Base-by-base conservation (phyloP, 768 basidiomycete genomes). In the Mycena leptocephala region DNA sequence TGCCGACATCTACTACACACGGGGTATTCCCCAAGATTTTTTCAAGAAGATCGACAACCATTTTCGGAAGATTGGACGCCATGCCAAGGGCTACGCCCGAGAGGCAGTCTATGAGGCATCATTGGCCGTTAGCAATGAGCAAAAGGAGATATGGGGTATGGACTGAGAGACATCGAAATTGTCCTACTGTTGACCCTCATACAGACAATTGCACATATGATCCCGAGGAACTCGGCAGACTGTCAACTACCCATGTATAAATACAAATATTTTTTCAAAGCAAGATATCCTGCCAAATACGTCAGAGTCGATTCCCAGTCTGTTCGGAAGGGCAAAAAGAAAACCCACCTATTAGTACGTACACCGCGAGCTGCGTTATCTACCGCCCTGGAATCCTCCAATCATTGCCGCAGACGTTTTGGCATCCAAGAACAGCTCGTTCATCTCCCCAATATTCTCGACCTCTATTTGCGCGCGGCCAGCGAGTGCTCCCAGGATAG, bases 371-470 rank as follows among this genome's bases (percentile, higher is more conserved):
- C n/a, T 33, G 3, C 33, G n/a, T 65, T 75, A 78, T 41, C 77
- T 77, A n/a, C 81, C 84, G 7, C 83, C 82, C 74, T 80, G 80
- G 74, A 84, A 85, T 6, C 85, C 86, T 30, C 85, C 88, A 77
- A 93, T 92, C 75, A 90, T 87, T 28, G 83, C 81, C n/a, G 93
- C 93, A 70, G 90, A 91, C 0, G 95, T 93, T 82, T 97, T 98
- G 24, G 98, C 97, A 83, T 99, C 97, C 80, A 99, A 88, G 89
- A 99, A 99, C 37, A 99, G 87, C 82, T 96, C 96, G 77, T 94
- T 94, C 94, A 98, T 97, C 89, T 99, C 97, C 39, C 90, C 89
- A 62, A 99, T 93, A 83, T 99, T 98, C 77, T 99, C 97, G 4
- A 93, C 85, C 75, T 93, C 91, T 70, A 99, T 96, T 80, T 97